These are phyloP conservation scores for Chaetomium cochliodes DNA, from an alignment of 495 filamentous ascomycete genomes.

Conservation along the genomic window DNA sequence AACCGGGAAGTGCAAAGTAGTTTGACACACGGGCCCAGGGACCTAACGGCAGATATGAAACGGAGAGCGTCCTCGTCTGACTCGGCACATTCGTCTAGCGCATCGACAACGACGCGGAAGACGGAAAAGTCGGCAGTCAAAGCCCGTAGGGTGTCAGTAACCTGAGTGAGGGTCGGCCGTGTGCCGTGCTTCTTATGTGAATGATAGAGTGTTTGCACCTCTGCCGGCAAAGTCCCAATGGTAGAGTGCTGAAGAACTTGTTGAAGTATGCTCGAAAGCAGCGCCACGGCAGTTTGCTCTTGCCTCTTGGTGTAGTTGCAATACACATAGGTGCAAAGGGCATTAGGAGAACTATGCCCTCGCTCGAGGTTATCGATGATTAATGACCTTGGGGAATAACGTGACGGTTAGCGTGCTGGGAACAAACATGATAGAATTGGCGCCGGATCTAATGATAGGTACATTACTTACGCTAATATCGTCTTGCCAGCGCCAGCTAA, in stretches of 20 bases:
- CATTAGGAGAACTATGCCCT: background rate
- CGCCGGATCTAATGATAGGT: no score
- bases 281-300: background rate
- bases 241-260: background rate
- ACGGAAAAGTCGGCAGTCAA: background rate
- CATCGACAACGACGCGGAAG: conserved; percentile 5
- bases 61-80: background rate
- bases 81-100: conserved; percentile 7
- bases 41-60: conserved; percentile 6
- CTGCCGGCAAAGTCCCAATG: background rate
- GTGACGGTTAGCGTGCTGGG: no score
- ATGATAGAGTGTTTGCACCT: background rate
- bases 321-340: conserved; percentile 3
- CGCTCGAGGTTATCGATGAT: conserved; percentile 4
- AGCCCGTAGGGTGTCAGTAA: background rate
- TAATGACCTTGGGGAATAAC: background rate
- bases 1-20: conserved; percentile 8
- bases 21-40: background rate
- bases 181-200: conserved; percentile 1
- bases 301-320: background rate
- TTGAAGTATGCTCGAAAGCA: conserved; percentile 1
- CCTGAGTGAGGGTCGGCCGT: background rate
- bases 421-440: no score
- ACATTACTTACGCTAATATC: no score
- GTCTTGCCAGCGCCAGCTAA: no score